Percentiles rank a stretch among this genome's conserved stretches.
Evolutionary conservation across 345 rosid genomes (phyloP).

Genomic region (Ricinus communis): DNA sequence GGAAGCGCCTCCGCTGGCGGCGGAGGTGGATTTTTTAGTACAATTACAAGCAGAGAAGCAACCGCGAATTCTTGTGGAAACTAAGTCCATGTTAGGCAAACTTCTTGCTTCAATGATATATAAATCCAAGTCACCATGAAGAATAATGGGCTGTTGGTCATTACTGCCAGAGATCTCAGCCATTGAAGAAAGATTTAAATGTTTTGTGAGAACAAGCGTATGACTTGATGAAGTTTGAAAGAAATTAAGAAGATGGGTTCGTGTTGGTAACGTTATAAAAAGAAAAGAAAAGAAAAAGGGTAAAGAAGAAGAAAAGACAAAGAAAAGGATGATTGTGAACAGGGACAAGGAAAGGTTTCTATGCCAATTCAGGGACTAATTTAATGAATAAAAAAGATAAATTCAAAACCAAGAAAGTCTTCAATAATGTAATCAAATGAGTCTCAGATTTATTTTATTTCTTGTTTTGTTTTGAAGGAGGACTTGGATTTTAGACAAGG

Average conservation of each 20-base stretch:
- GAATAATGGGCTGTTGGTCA: constrained; percentile 25
- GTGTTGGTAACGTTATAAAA: not conserved
- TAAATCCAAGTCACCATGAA: constrained; percentile 84
- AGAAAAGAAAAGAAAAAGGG: not conserved
- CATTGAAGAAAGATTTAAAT: constrained; percentile 6
- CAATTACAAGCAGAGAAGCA: constrained; percentile 49
- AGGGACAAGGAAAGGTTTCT: not conserved
- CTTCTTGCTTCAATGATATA: constrained; percentile 54
- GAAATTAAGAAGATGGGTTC: not conserved
- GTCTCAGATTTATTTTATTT: too few relatives aligned
- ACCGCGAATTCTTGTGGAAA: constrained; percentile 48
- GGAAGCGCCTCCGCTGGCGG: not conserved
- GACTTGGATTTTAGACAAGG: too few relatives aligned
- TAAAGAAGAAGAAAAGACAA: not conserved
- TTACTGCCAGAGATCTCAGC: constrained; percentile 6
- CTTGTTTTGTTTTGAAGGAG: too few relatives aligned
- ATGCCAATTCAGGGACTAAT: not conserved
- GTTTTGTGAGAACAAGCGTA: not conserved
- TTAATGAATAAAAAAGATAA: too few relatives aligned
- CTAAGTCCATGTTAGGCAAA: constrained; percentile 71
- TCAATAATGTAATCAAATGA: too few relatives aligned
- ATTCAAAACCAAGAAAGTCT: too few relatives aligned
- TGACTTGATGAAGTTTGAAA: not conserved
- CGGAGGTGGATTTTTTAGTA: constrained; percentile 12
- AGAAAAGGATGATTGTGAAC: not conserved